Base-by-base conservation (phyloP, 306 rosid genomes). In the Lathyrus aphaca region DNA sequence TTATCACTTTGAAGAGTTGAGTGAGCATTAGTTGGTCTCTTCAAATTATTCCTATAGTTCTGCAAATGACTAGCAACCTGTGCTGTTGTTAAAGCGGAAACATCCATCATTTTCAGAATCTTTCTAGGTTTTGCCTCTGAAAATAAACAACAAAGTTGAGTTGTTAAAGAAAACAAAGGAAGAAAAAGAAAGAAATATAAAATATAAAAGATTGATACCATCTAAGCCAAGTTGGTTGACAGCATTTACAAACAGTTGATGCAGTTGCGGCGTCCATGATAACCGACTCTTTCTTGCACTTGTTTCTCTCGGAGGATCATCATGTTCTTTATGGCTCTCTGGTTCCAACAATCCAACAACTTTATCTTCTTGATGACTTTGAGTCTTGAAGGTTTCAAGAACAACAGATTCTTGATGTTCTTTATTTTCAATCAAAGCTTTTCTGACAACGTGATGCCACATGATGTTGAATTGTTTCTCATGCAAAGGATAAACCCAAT, bases 31-130 rank as follows among this genome's bases (percentile, higher is more conserved):
- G 44, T 1, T 3, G 45, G 13, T 40, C 45, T 11, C n/a, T 40
- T 40, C 45, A 46, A 46, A 46, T 46, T 7, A 2, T 15, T 46
- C 1, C 53, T 46, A 46, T 46, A 15, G 2, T 46, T 46, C 94
- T 87, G 94, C 70, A 90, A 54, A 77, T 90, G 96, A 51, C 96
- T 87, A 1, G 96, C 94, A 30, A 90, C 87, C 50, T 86, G 82
- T 42, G 74, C 89, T 80, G 87, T 76, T 40, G 83, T 80, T 71
- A 87, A 81, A 53, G 73, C 82, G 18, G 90, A 88, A 17, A 79
- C 79, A 51, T 84, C 77, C 94, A 90, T 90, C 70, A 77, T 37
- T 62, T 84, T 85, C 9, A 90, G 91, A 72, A 87, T 86, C 73
- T 76, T 79, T 79, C 82, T 87, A 17, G 96, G 96, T 60, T 79